phyloP scores from a whole-genome alignment of 1,284 basidiomycete species.

The Ustilago curta region DNA sequence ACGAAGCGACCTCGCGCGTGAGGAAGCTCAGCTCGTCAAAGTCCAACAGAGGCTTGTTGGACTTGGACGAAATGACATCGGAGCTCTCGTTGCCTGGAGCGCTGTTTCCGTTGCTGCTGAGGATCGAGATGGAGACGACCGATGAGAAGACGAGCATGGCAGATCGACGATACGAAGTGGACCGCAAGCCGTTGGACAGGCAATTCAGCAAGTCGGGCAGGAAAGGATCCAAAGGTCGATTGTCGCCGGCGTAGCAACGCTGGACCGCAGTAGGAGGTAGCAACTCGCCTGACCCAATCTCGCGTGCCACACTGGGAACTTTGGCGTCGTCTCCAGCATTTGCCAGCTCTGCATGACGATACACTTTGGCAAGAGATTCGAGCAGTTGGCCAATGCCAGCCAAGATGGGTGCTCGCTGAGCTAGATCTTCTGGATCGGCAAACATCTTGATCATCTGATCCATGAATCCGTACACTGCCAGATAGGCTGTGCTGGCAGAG shows the following conservation, averaged over 20 bases:
- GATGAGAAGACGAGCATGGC: conserved; percentile 59
- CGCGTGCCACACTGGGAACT: background rate
- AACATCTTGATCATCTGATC: conserved; percentile 74
- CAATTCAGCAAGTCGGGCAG: conserved; percentile 53
- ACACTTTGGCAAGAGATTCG: conserved; percentile 53
- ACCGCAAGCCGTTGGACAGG: conserved; percentile 56
- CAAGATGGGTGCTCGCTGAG: conserved; percentile 80
- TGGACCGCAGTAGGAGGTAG: conserved; percentile 22
- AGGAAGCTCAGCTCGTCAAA: conserved; percentile 82
- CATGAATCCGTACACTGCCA: conserved; percentile 52
- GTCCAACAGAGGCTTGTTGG: conserved; percentile 73
- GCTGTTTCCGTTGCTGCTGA: conserved; percentile 17
- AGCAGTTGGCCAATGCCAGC: conserved; percentile 58
- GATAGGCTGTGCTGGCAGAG: conserved; percentile 39
- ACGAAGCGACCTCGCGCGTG: conserved; percentile 80
- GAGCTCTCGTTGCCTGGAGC: background rate
- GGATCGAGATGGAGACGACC: conserved; percentile 50
- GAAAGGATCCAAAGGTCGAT: conserved; percentile 57
- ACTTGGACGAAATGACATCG: background rate
- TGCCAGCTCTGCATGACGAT: conserved; percentile 29
- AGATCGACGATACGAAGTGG: conserved; percentile 41
- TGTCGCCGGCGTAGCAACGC: conserved; percentile 53
- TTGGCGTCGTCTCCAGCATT: conserved; percentile 11
- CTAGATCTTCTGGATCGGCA: conserved; percentile 80
- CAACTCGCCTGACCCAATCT: conserved; percentile 35